Conservation (phyloP, 2,329 filamentous ascomycete species). For the Fusarium begoniae region DNA sequence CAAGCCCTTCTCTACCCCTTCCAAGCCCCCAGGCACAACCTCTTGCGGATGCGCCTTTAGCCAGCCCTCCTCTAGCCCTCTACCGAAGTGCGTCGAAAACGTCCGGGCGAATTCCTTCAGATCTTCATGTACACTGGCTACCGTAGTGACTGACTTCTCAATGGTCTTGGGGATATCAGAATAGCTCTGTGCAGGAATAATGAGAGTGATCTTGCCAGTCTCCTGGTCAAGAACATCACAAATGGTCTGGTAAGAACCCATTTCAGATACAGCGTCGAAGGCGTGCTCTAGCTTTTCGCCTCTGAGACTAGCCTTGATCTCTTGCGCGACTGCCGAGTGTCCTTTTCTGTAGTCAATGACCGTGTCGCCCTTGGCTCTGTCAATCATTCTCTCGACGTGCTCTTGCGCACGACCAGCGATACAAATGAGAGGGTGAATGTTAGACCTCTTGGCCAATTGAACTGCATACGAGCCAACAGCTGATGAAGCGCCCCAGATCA, state of each 20-base stretch:
- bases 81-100: not conserved
- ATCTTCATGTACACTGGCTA: conserved; percentile 18
- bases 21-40: conserved; percentile 10
- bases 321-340: not conserved
- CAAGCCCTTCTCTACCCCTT: conserved; percentile 8
- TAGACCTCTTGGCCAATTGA: conserved; percentile 14
- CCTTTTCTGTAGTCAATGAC: conserved; percentile 28
- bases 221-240: conserved; percentile 6
- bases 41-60: conserved; percentile 18
- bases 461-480: conserved; percentile 21
- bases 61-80: conserved; percentile 14
- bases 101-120: conserved; percentile 8
- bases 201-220: conserved; percentile 17
- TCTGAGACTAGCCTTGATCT: not conserved
- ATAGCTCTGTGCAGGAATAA: conserved; percentile 18
- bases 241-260: conserved; percentile 27
- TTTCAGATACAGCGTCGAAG: conserved; percentile 23
- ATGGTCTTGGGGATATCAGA: conserved; percentile 25
- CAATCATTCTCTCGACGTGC: conserved; percentile 12
- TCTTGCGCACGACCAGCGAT: conserved; percentile 20
- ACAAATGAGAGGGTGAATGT: conserved; percentile 27
- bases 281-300: not conserved
- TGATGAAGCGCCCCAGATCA: conserved; percentile 29
- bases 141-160: conserved; percentile 13
- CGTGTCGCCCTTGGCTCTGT: conserved; percentile 12